These are phyloP conservation scores for Ceratocystis papillata DNA, from an alignment of 2,329 filamentous ascomycete species.

Conservation along the genomic window DNA sequence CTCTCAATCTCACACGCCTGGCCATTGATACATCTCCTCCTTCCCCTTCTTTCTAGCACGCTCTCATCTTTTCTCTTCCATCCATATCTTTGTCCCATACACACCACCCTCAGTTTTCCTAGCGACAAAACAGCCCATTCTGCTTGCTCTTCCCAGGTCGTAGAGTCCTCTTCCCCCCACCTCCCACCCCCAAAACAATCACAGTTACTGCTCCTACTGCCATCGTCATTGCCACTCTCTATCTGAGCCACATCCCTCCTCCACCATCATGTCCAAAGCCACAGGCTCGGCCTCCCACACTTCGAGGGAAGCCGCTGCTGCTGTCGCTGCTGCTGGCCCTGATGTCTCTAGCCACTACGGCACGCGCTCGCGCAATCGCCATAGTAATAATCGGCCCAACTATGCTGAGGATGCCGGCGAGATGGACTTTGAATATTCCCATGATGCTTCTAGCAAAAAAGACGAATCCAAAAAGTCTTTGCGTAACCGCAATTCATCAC, in stretches of 20 bases:
- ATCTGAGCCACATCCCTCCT: not conserved
- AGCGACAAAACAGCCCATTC: conserved; percentile 4
- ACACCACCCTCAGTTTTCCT: not conserved
- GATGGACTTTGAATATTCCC: conserved; percentile 67
- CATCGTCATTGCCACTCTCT: conserved; percentile 18
- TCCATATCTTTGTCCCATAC: not conserved
- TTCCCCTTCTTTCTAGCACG: conserved; percentile 21
- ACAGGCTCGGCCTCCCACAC: conserved; percentile 36
- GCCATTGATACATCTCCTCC: not conserved
- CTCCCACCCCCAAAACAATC: not conserved
- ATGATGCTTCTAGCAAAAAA: conserved; percentile 42
- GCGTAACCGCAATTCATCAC: conserved; percentile 28
- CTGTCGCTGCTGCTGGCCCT: conserved; percentile 34
- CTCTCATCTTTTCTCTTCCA: conserved; percentile 16
- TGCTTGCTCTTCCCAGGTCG: not conserved
- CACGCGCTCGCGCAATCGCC: conserved; percentile 85
- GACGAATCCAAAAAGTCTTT: conserved; percentile 48
- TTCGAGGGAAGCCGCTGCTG: conserved; percentile 39
- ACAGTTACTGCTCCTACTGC: not conserved
- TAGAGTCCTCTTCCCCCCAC: not conserved
- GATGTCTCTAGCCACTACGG: conserved; percentile 64
- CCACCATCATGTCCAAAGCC: conserved; percentile 39
- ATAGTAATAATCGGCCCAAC: conserved; percentile 69
- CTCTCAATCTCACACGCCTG: not conserved
- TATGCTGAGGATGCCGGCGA: conserved; percentile 89